Evolutionary conservation across 176 grass and related monocot species (phyloP).

Genomic region (Aegilops sharonensis): DNA sequence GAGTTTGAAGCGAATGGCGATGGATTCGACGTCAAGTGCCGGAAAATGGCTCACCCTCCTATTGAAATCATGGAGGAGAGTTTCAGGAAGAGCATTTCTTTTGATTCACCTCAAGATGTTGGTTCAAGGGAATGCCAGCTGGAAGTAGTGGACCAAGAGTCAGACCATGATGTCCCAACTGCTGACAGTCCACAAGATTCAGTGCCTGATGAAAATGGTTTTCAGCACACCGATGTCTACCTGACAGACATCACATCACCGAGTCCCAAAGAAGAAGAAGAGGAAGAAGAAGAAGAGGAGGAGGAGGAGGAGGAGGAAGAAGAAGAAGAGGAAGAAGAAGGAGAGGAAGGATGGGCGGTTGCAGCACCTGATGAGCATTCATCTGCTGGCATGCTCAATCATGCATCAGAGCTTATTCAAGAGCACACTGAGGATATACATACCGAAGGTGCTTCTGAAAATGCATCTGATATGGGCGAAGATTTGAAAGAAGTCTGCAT

Average conservation of each 20-base stretch:
- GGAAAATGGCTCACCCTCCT: constrained; percentile 26
- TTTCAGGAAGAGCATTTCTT: constrained; percentile 22
- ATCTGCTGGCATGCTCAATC: not conserved
- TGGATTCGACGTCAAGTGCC: constrained; percentile 35
- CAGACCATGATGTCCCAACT: constrained; percentile 24
- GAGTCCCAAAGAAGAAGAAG: not conserved
- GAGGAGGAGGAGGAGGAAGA: no score
- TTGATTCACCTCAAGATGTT: constrained; percentile 39
- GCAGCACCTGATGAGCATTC: not conserved
- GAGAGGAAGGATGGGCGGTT: constrained; percentile 13
- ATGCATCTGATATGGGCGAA: constrained; percentile 26
- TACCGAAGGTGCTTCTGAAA: constrained; percentile 26
- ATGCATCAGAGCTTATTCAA: constrained; percentile 2
- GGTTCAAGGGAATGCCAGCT: constrained; percentile 29
- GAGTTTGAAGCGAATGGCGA: constrained; percentile 50
- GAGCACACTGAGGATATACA: constrained; percentile 16
- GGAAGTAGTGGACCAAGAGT: constrained; percentile 41
- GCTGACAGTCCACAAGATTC: constrained; percentile 45
- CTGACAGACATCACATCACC: constrained; percentile 15
- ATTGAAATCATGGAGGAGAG: constrained; percentile 26
- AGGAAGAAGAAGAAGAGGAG: not conserved
- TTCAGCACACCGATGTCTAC: constrained; percentile 32
- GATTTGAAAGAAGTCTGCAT: constrained; percentile 32
- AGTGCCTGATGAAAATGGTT: constrained; percentile 35
- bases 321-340: no score